Conservation (phyloP, 176 grass and related monocot genomes). For the Musa troglodytarum region DNA sequence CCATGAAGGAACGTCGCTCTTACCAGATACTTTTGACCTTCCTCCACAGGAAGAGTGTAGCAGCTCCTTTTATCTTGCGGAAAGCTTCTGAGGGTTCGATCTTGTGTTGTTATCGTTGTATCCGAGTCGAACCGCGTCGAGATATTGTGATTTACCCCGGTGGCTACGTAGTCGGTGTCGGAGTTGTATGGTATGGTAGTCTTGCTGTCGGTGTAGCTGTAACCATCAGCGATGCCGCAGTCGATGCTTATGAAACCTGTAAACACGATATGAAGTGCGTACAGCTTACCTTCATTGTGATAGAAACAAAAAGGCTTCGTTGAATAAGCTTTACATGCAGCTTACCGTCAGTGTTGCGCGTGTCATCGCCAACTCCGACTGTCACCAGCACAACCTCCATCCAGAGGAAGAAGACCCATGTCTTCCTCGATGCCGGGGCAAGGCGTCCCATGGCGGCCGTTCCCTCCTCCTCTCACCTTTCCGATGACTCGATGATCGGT, state of each 20-base stretch:
- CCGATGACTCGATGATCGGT: too few relatives aligned
- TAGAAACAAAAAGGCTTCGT: too few relatives aligned
- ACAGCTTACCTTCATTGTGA: too few relatives aligned
- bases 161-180: background rate
- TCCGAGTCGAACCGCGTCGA: background rate
- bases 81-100: conserved; percentile 10
- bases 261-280: too few relatives aligned
- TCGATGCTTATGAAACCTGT: conserved; percentile 13
- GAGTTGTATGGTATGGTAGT: conserved; percentile 1
- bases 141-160: conserved; percentile 9
- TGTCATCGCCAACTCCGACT: too few relatives aligned
- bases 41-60: conserved; percentile 1
- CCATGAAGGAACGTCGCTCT: background rate
- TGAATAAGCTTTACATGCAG: too few relatives aligned
- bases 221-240: background rate
- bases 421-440: too few relatives aligned
- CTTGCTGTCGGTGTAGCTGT: background rate
- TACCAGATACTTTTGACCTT: conserved; percentile 5
- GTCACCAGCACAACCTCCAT: too few relatives aligned
- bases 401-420: too few relatives aligned
- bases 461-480: too few relatives aligned
- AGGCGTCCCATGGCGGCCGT: too few relatives aligned
- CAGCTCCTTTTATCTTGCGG: conserved; percentile 8
- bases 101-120: background rate
- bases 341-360: too few relatives aligned